Conservation (phyloP, 139 green algal genomes). For the Chlorella vulgaris region DNA sequence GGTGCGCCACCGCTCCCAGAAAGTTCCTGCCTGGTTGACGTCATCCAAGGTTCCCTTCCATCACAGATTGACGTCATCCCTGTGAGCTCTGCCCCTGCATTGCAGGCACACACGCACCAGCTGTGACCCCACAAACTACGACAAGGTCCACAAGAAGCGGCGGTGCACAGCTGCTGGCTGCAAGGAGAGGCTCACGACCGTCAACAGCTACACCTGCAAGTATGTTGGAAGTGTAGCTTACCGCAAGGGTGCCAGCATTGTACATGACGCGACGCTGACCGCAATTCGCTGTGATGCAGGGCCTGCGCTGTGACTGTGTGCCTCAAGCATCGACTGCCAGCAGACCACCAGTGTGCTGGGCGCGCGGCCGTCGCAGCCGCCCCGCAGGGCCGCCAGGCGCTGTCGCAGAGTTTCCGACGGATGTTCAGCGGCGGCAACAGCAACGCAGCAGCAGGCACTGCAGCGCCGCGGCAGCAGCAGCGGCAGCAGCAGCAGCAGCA, state of each 20-base stretch:
- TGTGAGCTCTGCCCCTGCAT: neutral
- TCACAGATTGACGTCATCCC: neutral
- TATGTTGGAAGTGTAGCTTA: no score
- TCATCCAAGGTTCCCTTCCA: no score
- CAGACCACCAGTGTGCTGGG: slow-evolving; percentile 68
- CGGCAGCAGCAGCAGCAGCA: neutral
- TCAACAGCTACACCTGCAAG: slow-evolving; percentile 77
- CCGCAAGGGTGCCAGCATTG: no score
- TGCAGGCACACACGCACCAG: slow-evolving; percentile 25
- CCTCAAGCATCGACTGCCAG: slow-evolving; percentile 66
- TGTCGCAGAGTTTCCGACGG: neutral
- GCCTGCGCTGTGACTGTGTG: slow-evolving; percentile 58
- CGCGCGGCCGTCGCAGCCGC: neutral
- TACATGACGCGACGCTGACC: no score
- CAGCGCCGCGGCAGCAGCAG: neutral
- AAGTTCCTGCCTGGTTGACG: no score
- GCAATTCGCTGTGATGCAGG: no score
- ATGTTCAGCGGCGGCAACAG: neutral
- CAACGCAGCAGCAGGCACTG: neutral
- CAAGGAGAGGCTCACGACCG: slow-evolving; percentile 71
- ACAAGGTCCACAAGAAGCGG: slow-evolving; percentile 65
- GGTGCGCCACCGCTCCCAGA: slow-evolving; percentile 16
- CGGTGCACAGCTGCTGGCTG: slow-evolving; percentile 66
- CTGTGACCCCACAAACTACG: slow-evolving; percentile 82
- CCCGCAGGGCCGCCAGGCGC: neutral